phyloP scores from a whole-genome alignment of 2,329 filamentous ascomycete species.

The Talaromyces marneffei region DNA sequence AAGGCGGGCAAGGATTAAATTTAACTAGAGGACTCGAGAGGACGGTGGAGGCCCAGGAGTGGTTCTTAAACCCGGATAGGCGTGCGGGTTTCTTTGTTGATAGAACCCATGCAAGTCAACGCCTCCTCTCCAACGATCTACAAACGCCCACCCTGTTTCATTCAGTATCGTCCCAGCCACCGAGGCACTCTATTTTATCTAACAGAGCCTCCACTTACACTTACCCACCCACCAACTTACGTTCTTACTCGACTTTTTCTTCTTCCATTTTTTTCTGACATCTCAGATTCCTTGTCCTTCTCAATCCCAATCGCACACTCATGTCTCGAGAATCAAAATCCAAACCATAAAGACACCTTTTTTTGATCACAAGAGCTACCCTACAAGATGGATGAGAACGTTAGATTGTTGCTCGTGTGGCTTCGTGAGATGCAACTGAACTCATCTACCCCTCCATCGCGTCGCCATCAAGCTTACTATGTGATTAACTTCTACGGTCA shows the following conservation, averaged over 20 bases:
- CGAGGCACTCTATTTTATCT: not conserved
- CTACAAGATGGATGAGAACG: not conserved
- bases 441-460: not conserved
- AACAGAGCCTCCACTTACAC: not conserved
- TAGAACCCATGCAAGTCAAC: not conserved
- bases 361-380: not conserved
- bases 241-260: not conserved
- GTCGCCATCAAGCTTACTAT: slow-evolving; percentile 15
- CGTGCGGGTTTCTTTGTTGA: slow-evolving; percentile 14
- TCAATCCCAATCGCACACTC: not conserved
- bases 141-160: not conserved
- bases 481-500: slow-evolving; percentile 15
- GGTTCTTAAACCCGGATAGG: not conserved
- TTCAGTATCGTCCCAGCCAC: not conserved
- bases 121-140: not conserved
- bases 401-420: slow-evolving; percentile 11
- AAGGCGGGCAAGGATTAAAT: not conserved
- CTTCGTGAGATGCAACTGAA: slow-evolving; percentile 7
- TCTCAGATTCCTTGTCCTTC: not conserved
- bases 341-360: not conserved
- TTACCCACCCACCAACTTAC: not conserved
- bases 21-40: not conserved
- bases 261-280: not conserved
- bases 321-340: not conserved
- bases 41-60: not conserved